Evolutionary conservation across 2,329 filamentous ascomycete genomes (phyloP).

Genomic region (Xylariaceae sp.): DNA sequence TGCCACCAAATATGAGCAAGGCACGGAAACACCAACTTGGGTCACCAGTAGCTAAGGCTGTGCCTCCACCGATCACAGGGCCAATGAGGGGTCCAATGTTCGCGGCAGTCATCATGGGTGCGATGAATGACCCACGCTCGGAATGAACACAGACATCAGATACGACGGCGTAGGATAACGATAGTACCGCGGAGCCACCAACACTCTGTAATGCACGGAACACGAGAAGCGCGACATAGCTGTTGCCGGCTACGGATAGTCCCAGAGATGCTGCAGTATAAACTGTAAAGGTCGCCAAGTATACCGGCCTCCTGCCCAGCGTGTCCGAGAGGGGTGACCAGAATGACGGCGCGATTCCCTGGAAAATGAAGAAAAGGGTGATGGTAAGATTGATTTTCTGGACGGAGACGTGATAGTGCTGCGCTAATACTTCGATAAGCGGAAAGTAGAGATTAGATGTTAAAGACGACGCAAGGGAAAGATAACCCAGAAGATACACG

Average conservation of each 20-base stretch:
- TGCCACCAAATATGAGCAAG: constrained; percentile 10
- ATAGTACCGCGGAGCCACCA: constrained; percentile 5
- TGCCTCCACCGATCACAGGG: constrained; percentile 15
- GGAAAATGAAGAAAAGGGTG: constrained; percentile 42
- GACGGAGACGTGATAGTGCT: constrained; percentile 21
- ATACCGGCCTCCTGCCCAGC: constrained; percentile 41
- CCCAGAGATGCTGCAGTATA: constrained; percentile 52
- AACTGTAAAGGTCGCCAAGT: constrained; percentile 38
- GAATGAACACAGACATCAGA: constrained; percentile 7
- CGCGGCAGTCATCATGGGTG: constrained; percentile 7
- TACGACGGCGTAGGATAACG: constrained; percentile 12
- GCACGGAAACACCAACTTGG: constrained; percentile 9
- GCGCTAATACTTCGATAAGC: constrained; percentile 22
- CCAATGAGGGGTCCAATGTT: constrained; percentile 11
- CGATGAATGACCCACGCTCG: constrained; percentile 9
- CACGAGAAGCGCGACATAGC: constrained; percentile 10
- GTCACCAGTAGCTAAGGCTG: constrained; percentile 1
- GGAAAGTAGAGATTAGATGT: constrained; percentile 27
- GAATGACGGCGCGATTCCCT: constrained; percentile 42
- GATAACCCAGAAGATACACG: constrained; percentile 7
- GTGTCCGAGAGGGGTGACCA: constrained; percentile 13
- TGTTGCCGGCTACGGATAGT: constrained; percentile 23
- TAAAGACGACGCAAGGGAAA: constrained; percentile 8
- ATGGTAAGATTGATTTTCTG: constrained; percentile 36
- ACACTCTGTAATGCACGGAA: constrained; percentile 15